phyloP scores from a whole-genome alignment of 1,284 basidiomycete genomes.

The Papiliotrema terrestris region DNA sequence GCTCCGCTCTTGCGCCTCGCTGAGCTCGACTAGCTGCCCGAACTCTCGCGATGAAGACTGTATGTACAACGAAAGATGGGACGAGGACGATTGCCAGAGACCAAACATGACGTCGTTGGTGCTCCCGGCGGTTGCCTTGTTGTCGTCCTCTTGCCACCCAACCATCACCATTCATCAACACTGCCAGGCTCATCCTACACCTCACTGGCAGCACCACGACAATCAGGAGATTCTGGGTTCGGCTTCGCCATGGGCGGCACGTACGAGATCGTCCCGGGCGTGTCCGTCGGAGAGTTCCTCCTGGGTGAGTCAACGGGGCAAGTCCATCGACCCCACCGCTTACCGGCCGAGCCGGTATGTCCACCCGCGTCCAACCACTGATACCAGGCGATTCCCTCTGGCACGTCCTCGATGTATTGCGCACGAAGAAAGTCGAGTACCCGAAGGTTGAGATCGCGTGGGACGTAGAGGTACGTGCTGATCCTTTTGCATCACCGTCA shows the following conservation, averaged over 20 bases:
- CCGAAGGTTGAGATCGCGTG: constrained; percentile 80
- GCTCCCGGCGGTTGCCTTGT: background rate
- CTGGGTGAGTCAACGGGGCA: constrained; percentile 54
- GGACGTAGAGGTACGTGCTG: constrained; percentile 60
- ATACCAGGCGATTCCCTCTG: constrained; percentile 69
- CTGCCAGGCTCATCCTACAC: too few relatives aligned
- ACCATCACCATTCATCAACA: background rate
- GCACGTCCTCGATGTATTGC: constrained; percentile 68
- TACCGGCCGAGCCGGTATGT: background rate
- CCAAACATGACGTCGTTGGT: background rate
- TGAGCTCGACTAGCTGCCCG: too few relatives aligned
- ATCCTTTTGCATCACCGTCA: too few relatives aligned
- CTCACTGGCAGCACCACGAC: too few relatives aligned
- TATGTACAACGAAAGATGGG: too few relatives aligned
- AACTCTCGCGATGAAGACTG: too few relatives aligned
- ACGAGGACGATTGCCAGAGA: too few relatives aligned
- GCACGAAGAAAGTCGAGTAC: constrained; percentile 54
- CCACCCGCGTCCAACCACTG: background rate
- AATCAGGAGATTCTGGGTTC: too few relatives aligned
- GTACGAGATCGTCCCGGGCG: constrained; percentile 72
- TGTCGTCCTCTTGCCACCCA: background rate
- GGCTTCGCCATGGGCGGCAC: constrained; percentile 46
- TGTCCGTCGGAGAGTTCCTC: constrained; percentile 70
- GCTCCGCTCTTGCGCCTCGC: too few relatives aligned
- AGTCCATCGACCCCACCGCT: background rate